Evolutionary conservation across 345 rosid genomes (phyloP).

Genomic region (Heritiera fomes): DNA sequence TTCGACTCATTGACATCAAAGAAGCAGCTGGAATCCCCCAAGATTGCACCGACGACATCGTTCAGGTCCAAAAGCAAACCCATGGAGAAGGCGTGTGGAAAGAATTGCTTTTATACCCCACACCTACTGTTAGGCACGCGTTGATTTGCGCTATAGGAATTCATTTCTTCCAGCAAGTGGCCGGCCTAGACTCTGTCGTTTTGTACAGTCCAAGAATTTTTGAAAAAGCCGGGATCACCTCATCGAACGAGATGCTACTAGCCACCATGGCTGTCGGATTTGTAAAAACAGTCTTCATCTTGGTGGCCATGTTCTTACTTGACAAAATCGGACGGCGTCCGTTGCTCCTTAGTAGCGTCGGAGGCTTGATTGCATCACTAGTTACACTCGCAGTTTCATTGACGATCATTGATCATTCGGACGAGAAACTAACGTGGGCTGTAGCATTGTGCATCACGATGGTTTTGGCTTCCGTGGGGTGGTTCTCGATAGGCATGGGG

Average conservation of each 20-base stretch:
- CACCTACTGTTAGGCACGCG: constrained; percentile 66
- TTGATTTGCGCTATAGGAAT: constrained; percentile 71
- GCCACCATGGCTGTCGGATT: constrained; percentile 89
- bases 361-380: constrained; percentile 67
- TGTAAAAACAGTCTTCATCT: constrained; percentile 61
- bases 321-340: constrained; percentile 87
- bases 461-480: constrained; percentile 63
- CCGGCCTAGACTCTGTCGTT: constrained; percentile 91
- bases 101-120: constrained; percentile 68
- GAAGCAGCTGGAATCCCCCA: constrained; percentile 75
- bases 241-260: constrained; percentile 42
- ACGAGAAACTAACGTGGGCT: constrained; percentile 63
- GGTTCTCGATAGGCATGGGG: constrained; percentile 90
- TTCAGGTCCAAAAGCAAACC: constrained; percentile 39
- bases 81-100: constrained; percentile 80
- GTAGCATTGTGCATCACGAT: constrained; percentile 51
- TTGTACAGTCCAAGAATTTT: constrained; percentile 84
- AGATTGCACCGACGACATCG: constrained; percentile 72
- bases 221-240: constrained; percentile 65
- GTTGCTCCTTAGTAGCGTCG: constrained; percentile 69
- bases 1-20: constrained; percentile 74
- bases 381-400: constrained; percentile 48
- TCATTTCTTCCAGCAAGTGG: constrained; percentile 86
- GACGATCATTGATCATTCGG: constrained; percentile 51
- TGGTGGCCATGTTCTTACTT: constrained; percentile 75